These are phyloP conservation scores for Xylaria castorea DNA, from an alignment of 495 filamentous ascomycete genomes.

Conservation along the genomic window DNA sequence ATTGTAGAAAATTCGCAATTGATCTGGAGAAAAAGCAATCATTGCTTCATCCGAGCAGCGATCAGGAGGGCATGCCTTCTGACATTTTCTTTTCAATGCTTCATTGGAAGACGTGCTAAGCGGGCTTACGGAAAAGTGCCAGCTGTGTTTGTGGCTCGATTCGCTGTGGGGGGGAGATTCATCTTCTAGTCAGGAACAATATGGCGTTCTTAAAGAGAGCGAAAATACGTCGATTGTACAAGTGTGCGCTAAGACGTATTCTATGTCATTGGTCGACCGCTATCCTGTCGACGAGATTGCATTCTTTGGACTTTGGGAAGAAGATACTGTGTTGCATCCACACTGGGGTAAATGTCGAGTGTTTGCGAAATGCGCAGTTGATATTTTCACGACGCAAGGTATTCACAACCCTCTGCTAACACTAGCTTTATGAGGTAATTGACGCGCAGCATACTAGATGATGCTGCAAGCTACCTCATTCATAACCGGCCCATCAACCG, in stretches of 20 bases:
- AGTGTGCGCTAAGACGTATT: neutral
- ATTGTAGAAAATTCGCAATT: neutral
- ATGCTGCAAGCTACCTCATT: neutral
- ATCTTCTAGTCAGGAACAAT: neutral
- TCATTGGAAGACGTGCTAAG: neutral
- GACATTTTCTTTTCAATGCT: neutral
- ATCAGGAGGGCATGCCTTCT: neutral
- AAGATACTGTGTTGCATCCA: neutral
- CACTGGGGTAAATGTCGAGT: neutral
- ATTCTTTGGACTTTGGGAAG: constrained; percentile 8
- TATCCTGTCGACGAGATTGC: constrained; percentile 15
- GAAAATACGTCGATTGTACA: neutral
- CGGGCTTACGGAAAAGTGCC: neutral
- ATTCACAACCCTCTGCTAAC: neutral
- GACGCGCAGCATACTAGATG: neutral
- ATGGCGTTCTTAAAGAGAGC: neutral
- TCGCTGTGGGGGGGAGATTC: neutral
- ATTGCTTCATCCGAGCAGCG: neutral
- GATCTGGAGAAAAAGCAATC: neutral
- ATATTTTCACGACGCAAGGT: neutral
- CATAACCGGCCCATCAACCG: constrained; percentile 2
- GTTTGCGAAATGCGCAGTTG: constrained; percentile 1
- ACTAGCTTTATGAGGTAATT: neutral
- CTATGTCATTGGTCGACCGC: neutral
- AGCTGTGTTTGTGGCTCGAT: neutral